A percentile compares a stretch with the other conserved stretches of the same genome.
Conservation (phyloP, 805 yeast genomes). For the Priceomyces castillae region DNA sequence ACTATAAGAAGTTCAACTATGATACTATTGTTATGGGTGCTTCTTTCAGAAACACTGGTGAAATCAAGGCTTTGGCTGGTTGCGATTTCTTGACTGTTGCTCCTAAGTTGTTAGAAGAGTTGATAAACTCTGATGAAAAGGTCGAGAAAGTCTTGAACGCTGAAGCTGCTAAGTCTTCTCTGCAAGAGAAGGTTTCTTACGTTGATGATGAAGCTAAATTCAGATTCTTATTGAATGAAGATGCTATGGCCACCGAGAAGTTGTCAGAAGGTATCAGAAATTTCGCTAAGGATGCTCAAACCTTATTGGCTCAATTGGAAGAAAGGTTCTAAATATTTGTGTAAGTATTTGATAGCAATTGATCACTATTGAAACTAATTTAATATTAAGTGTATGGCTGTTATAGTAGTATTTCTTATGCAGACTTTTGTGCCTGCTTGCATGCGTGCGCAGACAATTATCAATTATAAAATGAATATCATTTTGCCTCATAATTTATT, state of each 20-base stretch:
- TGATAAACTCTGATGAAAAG: constrained; percentile 69
- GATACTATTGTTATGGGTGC: constrained; percentile 99
- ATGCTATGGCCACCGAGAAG: constrained; percentile 98
- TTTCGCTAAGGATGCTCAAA: constrained; percentile 89
- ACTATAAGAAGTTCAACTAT: constrained; percentile 96
- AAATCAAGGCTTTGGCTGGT: constrained; percentile 95
- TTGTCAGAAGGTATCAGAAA: constrained; percentile 96
- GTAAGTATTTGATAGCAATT: background rate
- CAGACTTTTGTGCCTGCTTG: no score
- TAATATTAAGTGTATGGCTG: no score
- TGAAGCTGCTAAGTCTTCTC: constrained; percentile 50
- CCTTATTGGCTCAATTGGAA: constrained; percentile 68
- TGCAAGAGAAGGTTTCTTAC: constrained; percentile 68
- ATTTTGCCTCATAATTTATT: no score
- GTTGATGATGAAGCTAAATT: constrained; percentile 84
- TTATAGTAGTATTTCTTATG: no score
- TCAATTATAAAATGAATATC: no score
- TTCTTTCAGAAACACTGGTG: constrained; percentile 96
- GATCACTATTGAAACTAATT: no score
- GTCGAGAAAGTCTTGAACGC: constrained; percentile 84
- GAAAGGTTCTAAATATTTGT: constrained; percentile 45
- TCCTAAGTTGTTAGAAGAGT: constrained; percentile 87
- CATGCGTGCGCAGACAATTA: no score
- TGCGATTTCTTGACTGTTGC: constrained; percentile 94
- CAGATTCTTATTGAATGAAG: constrained; percentile 91